phyloP scores from a whole-genome alignment of 2,329 filamentous ascomycete genomes.

The Trichoderma cornu-damae region DNA sequence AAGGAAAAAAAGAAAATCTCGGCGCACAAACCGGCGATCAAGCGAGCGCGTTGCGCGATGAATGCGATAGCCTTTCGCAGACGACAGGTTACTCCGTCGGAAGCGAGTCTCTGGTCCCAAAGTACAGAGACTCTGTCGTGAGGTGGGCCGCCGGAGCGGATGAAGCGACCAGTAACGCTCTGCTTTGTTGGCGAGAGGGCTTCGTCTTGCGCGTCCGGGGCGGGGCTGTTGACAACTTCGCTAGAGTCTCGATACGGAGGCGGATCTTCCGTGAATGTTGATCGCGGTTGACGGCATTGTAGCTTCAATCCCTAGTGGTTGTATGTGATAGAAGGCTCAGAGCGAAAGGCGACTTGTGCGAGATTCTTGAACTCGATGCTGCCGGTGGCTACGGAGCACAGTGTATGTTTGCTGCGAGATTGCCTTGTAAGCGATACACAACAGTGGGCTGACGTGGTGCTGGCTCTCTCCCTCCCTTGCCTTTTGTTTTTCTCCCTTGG shows the following conservation, averaged over 20 bases:
- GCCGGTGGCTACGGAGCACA: not conserved
- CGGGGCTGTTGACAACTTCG: not conserved
- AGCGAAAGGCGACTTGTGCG: not conserved
- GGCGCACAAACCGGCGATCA: conserved; percentile 23
- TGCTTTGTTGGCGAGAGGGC: conserved; percentile 31
- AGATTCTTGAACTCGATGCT: not conserved
- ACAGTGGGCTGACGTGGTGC: not conserved
- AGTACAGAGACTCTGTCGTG: conserved; percentile 27
- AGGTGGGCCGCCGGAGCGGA: conserved; percentile 30
- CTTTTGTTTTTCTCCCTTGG: no score
- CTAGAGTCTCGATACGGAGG: not conserved
- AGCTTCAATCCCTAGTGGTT: not conserved
- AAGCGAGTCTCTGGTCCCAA: conserved; percentile 30
- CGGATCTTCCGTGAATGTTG: conserved; percentile 2
- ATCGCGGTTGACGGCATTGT: not conserved
- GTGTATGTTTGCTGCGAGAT: no score
- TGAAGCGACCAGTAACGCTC: conserved; percentile 32
- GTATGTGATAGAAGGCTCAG: not conserved
- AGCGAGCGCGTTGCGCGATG: conserved; percentile 27
- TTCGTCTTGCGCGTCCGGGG: conserved; percentile 2
- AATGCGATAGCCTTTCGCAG: conserved; percentile 28
- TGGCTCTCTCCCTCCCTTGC: not conserved
- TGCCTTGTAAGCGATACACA: not conserved
- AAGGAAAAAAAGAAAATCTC: conserved; percentile 28
- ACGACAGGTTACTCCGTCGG: conserved; percentile 23